phyloP scores from a whole-genome alignment of 2,329 filamentous ascomycete genomes.

The Remersonia thermophila region DNA sequence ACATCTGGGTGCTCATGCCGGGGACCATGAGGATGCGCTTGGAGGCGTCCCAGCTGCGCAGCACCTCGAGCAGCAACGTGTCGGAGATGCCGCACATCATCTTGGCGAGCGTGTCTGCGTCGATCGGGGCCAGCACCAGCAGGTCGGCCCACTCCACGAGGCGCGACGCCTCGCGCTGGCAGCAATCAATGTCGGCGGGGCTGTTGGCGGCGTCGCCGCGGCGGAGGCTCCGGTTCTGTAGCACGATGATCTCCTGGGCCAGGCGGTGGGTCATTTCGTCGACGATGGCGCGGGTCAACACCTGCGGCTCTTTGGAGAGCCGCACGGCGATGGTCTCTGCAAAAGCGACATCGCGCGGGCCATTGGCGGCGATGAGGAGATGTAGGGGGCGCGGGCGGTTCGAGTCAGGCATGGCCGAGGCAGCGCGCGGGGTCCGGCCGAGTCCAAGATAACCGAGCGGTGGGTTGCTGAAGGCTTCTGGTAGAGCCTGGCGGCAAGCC shows the following conservation, averaged over 20 bases:
- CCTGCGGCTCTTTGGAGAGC: constrained; percentile 51
- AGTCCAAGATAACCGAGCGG: no score
- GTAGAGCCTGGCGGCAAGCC: no score
- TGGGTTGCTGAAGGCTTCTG: no score
- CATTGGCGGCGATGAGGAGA: constrained; percentile 54
- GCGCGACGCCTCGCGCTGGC: constrained; percentile 44
- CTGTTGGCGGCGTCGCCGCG: constrained; percentile 15
- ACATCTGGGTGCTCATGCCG: constrained; percentile 80
- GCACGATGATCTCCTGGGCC: constrained; percentile 48
- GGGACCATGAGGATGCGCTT: constrained; percentile 79
- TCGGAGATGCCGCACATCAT: constrained; percentile 80
- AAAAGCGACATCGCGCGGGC: constrained; percentile 51
- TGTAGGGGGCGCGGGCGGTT: constrained; percentile 33
- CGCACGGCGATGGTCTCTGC: constrained; percentile 54
- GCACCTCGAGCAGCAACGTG: constrained; percentile 65
- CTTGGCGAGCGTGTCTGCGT: constrained; percentile 71
- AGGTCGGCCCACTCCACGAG: constrained; percentile 81
- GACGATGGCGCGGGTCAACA: constrained; percentile 49
- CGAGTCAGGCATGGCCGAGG: no score
- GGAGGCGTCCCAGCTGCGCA: constrained; percentile 76
- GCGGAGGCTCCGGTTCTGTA: constrained; percentile 39
- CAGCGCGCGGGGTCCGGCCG: no score
- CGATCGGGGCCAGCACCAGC: constrained; percentile 71
- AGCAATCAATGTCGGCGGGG: constrained; percentile 36
- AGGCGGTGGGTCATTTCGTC: constrained; percentile 53